Conservation (phyloP, 345 rosid genomes). For the Geranium rotundifolium region DNA sequence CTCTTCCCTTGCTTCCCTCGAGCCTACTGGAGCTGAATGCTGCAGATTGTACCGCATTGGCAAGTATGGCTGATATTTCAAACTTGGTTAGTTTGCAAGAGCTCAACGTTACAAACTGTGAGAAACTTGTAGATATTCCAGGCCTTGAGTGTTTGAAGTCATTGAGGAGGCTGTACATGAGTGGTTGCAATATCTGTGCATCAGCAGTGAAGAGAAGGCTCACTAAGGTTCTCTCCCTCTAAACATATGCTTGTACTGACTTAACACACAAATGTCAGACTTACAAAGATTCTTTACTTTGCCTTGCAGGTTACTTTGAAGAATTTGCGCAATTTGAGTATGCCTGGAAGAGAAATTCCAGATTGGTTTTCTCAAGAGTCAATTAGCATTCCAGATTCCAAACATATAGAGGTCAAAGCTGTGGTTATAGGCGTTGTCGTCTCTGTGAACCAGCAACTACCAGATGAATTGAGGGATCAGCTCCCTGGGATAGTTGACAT, state of each 20-base stretch:
- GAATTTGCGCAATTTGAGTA: slow-evolving; percentile 17
- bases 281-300: too few species aligned
- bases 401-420: slow-evolving; percentile 28
- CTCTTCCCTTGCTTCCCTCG: slow-evolving; percentile 40
- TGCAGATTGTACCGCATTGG: slow-evolving; percentile 30
- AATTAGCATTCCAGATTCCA: slow-evolving; percentile 20
- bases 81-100: slow-evolving; percentile 12
- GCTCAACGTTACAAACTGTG: slow-evolving; percentile 34
- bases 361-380: slow-evolving; percentile 37
- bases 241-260: background rate
- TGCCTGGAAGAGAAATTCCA: slow-evolving; percentile 56
- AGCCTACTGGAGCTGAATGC: slow-evolving; percentile 24
- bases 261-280: too few species aligned
- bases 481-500: slow-evolving; percentile 26
- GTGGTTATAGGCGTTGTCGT: slow-evolving; percentile 38
- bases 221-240: slow-evolving; percentile 24
- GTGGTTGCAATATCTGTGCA: slow-evolving; percentile 25
- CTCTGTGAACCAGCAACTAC: slow-evolving; percentile 22
- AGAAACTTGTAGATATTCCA: slow-evolving; percentile 28
- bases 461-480: slow-evolving; percentile 19
- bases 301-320: too few species aligned
- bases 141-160: slow-evolving; percentile 34
- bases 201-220: slow-evolving; percentile 24
- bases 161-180: slow-evolving; percentile 27
- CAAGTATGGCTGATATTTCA: slow-evolving; percentile 23